Evolutionary conservation across 495 filamentous ascomycete species (phyloP).

Genomic region (Clavariopsis aquatica): DNA sequence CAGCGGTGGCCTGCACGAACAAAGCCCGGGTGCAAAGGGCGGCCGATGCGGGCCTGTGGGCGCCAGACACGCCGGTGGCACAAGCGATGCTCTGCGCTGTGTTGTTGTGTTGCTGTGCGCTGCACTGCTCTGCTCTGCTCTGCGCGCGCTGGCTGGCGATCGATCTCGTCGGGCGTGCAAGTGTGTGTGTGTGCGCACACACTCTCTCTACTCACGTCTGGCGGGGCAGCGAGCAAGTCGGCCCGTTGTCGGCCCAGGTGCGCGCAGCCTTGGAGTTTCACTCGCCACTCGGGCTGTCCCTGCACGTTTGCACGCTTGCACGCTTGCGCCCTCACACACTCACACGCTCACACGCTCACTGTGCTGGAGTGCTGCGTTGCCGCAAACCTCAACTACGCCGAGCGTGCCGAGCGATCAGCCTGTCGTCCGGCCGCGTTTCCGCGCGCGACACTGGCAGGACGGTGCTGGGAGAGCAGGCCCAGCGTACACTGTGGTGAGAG

Average conservation of each 20-base stretch:
- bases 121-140: too few species aligned
- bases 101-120: too few species aligned
- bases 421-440: constrained; percentile 30
- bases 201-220: too few species aligned
- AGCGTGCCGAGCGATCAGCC: constrained; percentile 34
- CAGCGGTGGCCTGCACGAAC: constrained; percentile 5
- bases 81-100: too few species aligned
- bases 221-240: constrained; percentile 24
- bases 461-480: neutral
- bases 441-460: constrained; percentile 6
- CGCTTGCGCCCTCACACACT: too few species aligned
- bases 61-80: too few species aligned
- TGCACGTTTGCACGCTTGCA: constrained; percentile 17
- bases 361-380: constrained; percentile 1
- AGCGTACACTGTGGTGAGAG: neutral
- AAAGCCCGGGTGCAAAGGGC: neutral
- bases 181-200: too few species aligned
- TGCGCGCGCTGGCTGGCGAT: too few species aligned
- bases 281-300: constrained; percentile 14
- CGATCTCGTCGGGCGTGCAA: too few species aligned
- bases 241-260: constrained; percentile 31
- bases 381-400: constrained; percentile 25
- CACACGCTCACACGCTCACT: too few species aligned
- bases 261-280: constrained; percentile 10
- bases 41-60: too few species aligned